A percentile compares a stretch with the other conserved stretches of the same genome.
phyloP scores from a whole-genome alignment of 2,329 filamentous ascomycete genomes.

The Pseudogymnoascus sp. region DNA sequence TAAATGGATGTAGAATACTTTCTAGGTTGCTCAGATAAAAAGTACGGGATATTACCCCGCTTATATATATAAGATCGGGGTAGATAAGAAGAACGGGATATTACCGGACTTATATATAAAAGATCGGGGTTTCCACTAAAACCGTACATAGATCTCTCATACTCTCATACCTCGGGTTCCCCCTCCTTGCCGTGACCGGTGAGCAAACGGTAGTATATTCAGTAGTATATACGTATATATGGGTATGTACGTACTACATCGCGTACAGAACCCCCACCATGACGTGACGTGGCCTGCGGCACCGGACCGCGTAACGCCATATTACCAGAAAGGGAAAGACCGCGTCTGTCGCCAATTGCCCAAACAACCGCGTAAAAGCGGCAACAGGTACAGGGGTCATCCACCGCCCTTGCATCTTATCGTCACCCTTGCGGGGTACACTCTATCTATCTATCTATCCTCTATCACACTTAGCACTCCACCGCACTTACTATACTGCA shows the following conservation, averaged over 20 bases:
- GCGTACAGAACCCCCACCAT: neutral
- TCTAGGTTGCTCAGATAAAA: neutral
- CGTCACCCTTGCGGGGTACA: constrained; percentile 2
- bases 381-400: neutral
- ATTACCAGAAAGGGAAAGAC: neutral
- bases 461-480: neutral
- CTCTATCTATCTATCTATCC: neutral
- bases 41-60: neutral
- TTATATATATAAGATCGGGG: too few relatives aligned
- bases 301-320: neutral
- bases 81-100: neutral
- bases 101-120: neutral
- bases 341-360: neutral
- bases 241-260: neutral
- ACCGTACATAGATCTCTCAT: neutral
- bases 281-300: neutral
- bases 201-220: neutral
- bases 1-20: neutral
- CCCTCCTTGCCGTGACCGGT: neutral
- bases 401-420: neutral
- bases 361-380: neutral
- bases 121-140: neutral
- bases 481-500: neutral
- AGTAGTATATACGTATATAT: neutral
- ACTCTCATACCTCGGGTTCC: neutral